Evolutionary conservation across 78 protist genomes (phyloP).

Genomic region (Planoprotostelium fungivorum): DNA sequence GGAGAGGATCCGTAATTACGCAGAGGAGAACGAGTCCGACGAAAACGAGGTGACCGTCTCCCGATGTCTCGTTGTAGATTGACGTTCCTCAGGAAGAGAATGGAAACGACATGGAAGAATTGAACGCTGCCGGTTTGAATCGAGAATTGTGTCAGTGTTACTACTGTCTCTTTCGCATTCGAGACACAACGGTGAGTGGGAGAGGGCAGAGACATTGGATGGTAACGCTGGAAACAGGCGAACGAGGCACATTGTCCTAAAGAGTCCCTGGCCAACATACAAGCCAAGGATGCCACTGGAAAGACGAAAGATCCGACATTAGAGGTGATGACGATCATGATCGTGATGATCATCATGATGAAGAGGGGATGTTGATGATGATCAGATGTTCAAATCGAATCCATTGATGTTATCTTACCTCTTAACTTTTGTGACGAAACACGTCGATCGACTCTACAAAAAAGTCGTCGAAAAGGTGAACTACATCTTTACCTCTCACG

Average conservation of each 20-base stretch:
- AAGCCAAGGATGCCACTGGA: neutral
- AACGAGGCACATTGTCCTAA: neutral
- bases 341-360: too few relatives aligned
- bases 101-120: neutral
- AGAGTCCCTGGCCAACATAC: too few relatives aligned
- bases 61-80: too few relatives aligned
- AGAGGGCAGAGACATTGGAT: neutral
- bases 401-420: neutral
- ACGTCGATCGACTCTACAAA: neutral
- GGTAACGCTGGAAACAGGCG: neutral
- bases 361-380: neutral
- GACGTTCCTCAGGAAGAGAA: neutral
- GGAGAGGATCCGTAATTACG: too few relatives aligned
- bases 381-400: neutral
- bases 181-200: neutral
- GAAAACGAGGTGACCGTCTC: too few relatives aligned
- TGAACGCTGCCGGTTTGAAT: neutral
- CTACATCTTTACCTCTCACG: neutral
- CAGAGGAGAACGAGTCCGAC: too few relatives aligned
- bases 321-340: neutral
- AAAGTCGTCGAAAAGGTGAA: neutral
- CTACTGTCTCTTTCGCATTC: neutral
- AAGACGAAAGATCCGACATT: neutral
- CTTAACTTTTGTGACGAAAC: neutral
- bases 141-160: neutral